A percentile compares a stretch with the other conserved stretches of the same genome.
Evolutionary conservation across 495 filamentous ascomycete species (phyloP).

Genomic region (Penicillium angulare): DNA sequence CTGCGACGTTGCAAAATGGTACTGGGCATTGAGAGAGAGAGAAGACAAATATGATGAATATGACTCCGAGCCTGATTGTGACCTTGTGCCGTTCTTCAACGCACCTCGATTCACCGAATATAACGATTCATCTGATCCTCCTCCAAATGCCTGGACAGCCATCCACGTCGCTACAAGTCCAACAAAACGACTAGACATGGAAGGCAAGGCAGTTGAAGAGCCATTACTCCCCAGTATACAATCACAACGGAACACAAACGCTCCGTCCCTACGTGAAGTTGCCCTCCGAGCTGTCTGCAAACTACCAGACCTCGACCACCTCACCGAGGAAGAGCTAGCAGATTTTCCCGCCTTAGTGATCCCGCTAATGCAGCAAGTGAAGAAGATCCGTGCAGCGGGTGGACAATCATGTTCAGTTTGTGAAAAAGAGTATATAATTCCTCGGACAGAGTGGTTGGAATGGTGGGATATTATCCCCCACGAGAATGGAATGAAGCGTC

Average conservation of each 20-base stretch:
- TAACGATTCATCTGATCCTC: constrained; percentile 28
- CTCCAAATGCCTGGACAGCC: constrained; percentile 38
- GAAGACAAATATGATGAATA: neutral
- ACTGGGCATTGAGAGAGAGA: constrained; percentile 9
- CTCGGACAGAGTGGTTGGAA: constrained; percentile 69
- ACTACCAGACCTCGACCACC: constrained; percentile 41
- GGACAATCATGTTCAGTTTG: constrained; percentile 62
- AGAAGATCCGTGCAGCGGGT: constrained; percentile 46
- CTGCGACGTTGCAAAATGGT: constrained; percentile 37
- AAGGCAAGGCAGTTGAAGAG: constrained; percentile 33
- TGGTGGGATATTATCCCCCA: constrained; percentile 60
- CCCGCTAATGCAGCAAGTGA: constrained; percentile 39
- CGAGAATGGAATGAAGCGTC: constrained; percentile 45
- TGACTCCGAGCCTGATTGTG: neutral
- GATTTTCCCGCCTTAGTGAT: constrained; percentile 43
- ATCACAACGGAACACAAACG: constrained; percentile 5
- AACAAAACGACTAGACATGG: constrained; percentile 42
- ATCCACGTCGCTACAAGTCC: constrained; percentile 47
- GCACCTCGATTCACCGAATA: constrained; percentile 21
- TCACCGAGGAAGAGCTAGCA: constrained; percentile 36
- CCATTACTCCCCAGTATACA: neutral
- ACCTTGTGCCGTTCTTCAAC: constrained; percentile 4
- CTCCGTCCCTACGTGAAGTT: constrained; percentile 59
- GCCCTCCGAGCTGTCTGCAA: constrained; percentile 50
- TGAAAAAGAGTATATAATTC: constrained; percentile 52